These are phyloP conservation scores for Venturia asperata DNA, from an alignment of 2,329 filamentous ascomycete genomes.

Conservation along the genomic window DNA sequence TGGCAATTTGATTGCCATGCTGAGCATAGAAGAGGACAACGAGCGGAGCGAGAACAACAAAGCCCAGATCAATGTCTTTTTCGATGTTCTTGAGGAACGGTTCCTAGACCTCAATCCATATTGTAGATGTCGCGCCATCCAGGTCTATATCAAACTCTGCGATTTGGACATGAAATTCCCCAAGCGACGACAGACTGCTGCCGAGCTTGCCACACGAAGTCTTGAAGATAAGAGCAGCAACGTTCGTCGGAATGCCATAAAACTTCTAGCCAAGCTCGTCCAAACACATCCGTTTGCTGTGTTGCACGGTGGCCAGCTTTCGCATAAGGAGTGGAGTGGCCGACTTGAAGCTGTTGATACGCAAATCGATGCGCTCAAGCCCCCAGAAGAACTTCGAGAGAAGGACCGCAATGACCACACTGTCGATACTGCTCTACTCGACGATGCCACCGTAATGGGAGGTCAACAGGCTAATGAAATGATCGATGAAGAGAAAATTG, in stretches of 20 bases:
- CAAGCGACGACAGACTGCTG: slow-evolving; percentile 79
- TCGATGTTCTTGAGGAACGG: slow-evolving; percentile 90
- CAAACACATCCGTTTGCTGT: slow-evolving; percentile 91
- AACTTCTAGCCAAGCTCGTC: slow-evolving; percentile 77
- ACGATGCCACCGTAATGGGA: slow-evolving; percentile 79
- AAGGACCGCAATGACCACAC: slow-evolving; percentile 54
- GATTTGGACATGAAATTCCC: slow-evolving; percentile 95
- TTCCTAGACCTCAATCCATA: slow-evolving; percentile 97
- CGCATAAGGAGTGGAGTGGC: slow-evolving; percentile 75
- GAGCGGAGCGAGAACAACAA: slow-evolving; percentile 90
- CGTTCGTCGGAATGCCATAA: slow-evolving; percentile 90
- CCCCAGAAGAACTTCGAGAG: slow-evolving; percentile 67
- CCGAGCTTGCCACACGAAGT: slow-evolving; percentile 80
- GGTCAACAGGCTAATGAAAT: slow-evolving; percentile 57
- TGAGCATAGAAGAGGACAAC: slow-evolving; percentile 71
- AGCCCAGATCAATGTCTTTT: slow-evolving; percentile 91
- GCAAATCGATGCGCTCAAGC: slow-evolving; percentile 73
- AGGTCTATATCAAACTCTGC: slow-evolving; percentile 87
- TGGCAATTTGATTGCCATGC: slow-evolving; percentile 84
- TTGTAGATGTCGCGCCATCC: slow-evolving; percentile 82
- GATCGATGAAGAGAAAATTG: slow-evolving; percentile 71
- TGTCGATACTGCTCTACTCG: slow-evolving; percentile 70
- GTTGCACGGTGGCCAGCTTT: slow-evolving; percentile 81
- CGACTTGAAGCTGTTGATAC: slow-evolving; percentile 75
- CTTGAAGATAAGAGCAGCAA: slow-evolving; percentile 98